These are phyloP conservation scores for Linderniella brevidens DNA, from an alignment of 257 asterid genomes.

Conservation along the genomic window DNA sequence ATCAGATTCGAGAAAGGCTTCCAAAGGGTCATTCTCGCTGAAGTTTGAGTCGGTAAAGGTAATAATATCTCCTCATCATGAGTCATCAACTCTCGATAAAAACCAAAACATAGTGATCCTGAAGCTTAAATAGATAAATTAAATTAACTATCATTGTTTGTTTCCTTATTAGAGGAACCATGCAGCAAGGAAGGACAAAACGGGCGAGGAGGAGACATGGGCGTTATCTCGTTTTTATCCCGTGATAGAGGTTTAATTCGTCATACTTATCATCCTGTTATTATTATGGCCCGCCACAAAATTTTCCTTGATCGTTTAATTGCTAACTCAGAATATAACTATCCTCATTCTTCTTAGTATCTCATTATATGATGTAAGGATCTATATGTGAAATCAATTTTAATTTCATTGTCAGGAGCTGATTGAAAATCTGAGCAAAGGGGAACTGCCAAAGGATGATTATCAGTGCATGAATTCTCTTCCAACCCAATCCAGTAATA, in stretches of 20 bases:
- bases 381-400: too few species aligned
- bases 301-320: too few species aligned
- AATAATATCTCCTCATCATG: conserved; percentile 7
- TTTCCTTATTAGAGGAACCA: conserved; percentile 47
- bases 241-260: conserved; percentile 57
- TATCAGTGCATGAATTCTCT: conserved; percentile 69
- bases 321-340: too few species aligned
- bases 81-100: conserved; percentile 11
- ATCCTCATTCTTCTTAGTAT: too few species aligned
- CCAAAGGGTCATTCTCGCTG: conserved; percentile 65
- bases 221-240: conserved; percentile 83
- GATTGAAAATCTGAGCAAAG: conserved; percentile 63
- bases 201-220: conserved; percentile 89
- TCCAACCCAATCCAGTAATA: conserved; percentile 16
- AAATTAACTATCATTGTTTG: too few species aligned
- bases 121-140: too few species aligned
- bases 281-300: too few species aligned
- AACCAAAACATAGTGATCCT: too few species aligned
- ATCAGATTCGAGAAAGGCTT: conserved; percentile 35
- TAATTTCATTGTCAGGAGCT: conserved; percentile 33
- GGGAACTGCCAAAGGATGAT: conserved; percentile 65
- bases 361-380: too few species aligned
- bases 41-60: conserved; percentile 91
- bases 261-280: not conserved
- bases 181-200: conserved; percentile 80